These are phyloP conservation scores for Hypoxylon trugodes DNA, from an alignment of 495 filamentous ascomycete species.

Conservation along the genomic window DNA sequence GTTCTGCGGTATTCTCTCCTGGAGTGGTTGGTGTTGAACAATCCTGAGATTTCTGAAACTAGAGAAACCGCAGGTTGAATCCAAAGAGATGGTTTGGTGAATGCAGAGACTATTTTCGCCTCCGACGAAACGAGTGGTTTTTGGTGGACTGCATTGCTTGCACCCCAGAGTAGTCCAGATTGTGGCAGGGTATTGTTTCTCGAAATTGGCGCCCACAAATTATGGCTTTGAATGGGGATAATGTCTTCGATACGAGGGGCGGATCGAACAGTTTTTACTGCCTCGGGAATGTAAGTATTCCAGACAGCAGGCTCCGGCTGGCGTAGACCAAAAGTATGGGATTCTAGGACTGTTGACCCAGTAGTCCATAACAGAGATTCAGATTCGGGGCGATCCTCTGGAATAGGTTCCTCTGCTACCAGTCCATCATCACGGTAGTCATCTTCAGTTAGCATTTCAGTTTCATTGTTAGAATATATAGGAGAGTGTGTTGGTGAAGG, in stretches of 20 bases:
- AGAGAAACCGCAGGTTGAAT: neutral
- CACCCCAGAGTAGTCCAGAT: constrained; percentile 27
- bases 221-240: constrained; percentile 39
- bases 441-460: constrained; percentile 45
- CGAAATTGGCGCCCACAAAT: constrained; percentile 35
- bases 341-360: neutral
- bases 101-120: constrained; percentile 3
- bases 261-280: constrained; percentile 11
- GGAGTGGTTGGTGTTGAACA: constrained; percentile 27
- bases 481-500: constrained; percentile 16
- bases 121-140: neutral
- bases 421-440: constrained; percentile 42
- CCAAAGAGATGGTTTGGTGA: constrained; percentile 15
- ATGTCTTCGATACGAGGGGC: constrained; percentile 21
- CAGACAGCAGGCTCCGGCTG: constrained; percentile 41
- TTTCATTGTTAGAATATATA: constrained; percentile 37
- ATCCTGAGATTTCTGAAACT: constrained; percentile 1
- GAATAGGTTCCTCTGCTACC: constrained; percentile 33
- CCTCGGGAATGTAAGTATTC: constrained; percentile 34
- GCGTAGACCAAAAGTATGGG: constrained; percentile 28
- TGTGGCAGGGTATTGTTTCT: constrained; percentile 12
- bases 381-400: constrained; percentile 10
- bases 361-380: constrained; percentile 32
- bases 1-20: constrained; percentile 35
- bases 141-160: constrained; percentile 18